Percentiles rank a stretch among this genome's conserved stretches.
Conservation (phyloP, 2,329 filamentous ascomycete species). For the Emmonsiellopsis sp. region DNA sequence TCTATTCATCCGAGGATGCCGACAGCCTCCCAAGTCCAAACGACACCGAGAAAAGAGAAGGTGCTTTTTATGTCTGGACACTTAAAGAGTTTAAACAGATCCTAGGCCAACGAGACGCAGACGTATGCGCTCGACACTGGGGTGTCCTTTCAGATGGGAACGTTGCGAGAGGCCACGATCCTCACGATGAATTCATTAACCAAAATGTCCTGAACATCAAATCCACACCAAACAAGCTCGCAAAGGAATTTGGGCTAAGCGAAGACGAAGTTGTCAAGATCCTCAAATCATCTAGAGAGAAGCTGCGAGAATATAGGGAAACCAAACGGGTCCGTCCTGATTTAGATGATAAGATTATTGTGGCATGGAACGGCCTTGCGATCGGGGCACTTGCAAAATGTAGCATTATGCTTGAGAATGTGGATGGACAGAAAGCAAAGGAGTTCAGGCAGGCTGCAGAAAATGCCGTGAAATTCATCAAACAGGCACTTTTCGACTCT, state of each 20-base stretch:
- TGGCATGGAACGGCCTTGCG: constrained; percentile 79
- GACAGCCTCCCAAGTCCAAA: constrained; percentile 68
- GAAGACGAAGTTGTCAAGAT: constrained; percentile 59
- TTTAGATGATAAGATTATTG: constrained; percentile 80
- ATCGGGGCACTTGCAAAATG: constrained; percentile 73
- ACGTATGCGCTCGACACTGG: constrained; percentile 74
- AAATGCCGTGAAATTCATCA: constrained; percentile 63
- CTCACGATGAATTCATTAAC: constrained; percentile 87
- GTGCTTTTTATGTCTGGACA: constrained; percentile 93
- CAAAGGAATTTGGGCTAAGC: constrained; percentile 63
- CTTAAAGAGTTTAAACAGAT: constrained; percentile 73
- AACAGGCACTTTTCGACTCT: constrained; percentile 60
- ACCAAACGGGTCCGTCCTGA: constrained; percentile 65
- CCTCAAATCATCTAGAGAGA: constrained; percentile 56
- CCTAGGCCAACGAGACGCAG: constrained; percentile 57
- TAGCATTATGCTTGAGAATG: constrained; percentile 54
- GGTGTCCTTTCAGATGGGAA: constrained; percentile 78
- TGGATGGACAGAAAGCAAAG: constrained; percentile 48
- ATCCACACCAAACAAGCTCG: constrained; percentile 58
- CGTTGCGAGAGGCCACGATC: constrained; percentile 69
- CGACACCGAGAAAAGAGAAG: constrained; percentile 75
- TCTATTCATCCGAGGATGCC: constrained; percentile 82
- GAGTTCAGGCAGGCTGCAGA: constrained; percentile 58
- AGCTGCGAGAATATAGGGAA: constrained; percentile 62
- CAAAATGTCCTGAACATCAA: constrained; percentile 77